phyloP scores from a whole-genome alignment of 768 basidiomycete genomes.

The Gloeophyllum trabeum region DNA sequence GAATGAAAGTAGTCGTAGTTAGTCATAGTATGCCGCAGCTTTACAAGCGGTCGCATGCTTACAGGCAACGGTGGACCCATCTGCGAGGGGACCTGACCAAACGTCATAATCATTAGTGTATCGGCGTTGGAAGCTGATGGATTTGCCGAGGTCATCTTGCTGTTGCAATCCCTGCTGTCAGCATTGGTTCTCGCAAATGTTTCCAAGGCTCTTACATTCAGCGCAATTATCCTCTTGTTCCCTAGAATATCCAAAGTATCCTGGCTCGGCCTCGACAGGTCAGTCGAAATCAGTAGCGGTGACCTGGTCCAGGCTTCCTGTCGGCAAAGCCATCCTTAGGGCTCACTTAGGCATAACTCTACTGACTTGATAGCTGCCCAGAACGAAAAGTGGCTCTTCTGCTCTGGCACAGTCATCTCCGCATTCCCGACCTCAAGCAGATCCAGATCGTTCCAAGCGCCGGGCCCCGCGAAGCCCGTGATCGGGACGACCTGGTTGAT shows the following conservation, averaged over 20 bases:
- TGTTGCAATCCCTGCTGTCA: constrained; percentile 7
- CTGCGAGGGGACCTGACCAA: constrained; percentile 35
- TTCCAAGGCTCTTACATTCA: constrained; percentile 27
- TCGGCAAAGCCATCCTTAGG: not conserved
- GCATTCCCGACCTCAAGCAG: constrained; percentile 41
- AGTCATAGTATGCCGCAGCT: too few species aligned
- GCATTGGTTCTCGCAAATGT: too few species aligned
- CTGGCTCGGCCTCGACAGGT: constrained; percentile 22
- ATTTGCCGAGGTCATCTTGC: constrained; percentile 36
- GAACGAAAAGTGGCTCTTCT: constrained; percentile 37
- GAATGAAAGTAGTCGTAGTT: too few species aligned
- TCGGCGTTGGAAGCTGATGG: constrained; percentile 32
- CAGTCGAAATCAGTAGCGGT: constrained; percentile 33
- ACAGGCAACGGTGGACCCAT: constrained; percentile 36
- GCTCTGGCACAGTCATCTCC: constrained; percentile 23
- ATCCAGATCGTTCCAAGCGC: constrained; percentile 40
- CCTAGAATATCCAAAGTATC: constrained; percentile 26
- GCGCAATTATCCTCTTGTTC: constrained; percentile 29
- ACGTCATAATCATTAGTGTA: constrained; percentile 39
- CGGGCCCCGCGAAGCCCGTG: constrained; percentile 33
- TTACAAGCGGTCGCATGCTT: constrained; percentile 3
- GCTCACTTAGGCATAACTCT: not conserved
- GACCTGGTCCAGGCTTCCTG: constrained; percentile 7
- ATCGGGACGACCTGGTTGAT: constrained; percentile 42
- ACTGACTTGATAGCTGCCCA: constrained; percentile 39